Conservation (phyloP, 805 yeast species). For the Spencermartinsiella europaea region DNA sequence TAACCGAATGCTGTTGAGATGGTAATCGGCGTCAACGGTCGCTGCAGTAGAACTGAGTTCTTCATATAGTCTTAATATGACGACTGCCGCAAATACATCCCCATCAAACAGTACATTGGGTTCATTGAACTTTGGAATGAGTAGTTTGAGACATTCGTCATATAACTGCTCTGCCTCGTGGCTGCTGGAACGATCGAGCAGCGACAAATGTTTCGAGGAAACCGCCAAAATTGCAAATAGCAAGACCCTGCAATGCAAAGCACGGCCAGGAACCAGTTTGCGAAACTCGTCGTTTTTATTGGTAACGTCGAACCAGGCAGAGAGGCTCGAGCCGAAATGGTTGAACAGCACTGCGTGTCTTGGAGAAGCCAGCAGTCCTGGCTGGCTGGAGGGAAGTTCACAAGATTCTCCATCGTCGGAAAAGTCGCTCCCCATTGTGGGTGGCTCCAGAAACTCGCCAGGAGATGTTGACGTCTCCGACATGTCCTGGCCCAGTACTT, state of each 20-base stretch:
- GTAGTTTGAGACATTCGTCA: constrained; percentile 2
- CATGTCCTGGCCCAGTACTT: not conserved
- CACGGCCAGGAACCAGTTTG: not conserved
- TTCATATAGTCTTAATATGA: not conserved
- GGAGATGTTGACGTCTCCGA: too few species aligned
- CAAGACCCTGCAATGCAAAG: not conserved
- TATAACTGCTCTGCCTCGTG: not conserved
- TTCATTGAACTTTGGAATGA: constrained; percentile 1
- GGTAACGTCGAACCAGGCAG: constrained; percentile 3
- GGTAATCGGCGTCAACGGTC: not conserved
- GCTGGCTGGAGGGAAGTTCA: not conserved
- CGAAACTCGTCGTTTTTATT: constrained; percentile 2
- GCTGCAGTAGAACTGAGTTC: not conserved
- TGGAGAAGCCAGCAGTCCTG: not conserved
- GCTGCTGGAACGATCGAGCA: not conserved
- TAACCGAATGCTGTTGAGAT: not conserved
- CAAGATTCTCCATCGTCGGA: not conserved
- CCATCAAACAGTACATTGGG: not conserved
- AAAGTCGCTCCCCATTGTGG: not conserved
- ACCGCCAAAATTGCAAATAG: not conserved
- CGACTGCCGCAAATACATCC: not conserved
- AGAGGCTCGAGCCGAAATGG: not conserved
- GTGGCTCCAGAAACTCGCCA: not conserved
- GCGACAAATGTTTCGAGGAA: not conserved
- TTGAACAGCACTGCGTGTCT: not conserved